These are phyloP conservation scores for Trichoderma harzianum DNA, from an alignment of 2,329 filamentous ascomycete genomes.

Conservation along the genomic window DNA sequence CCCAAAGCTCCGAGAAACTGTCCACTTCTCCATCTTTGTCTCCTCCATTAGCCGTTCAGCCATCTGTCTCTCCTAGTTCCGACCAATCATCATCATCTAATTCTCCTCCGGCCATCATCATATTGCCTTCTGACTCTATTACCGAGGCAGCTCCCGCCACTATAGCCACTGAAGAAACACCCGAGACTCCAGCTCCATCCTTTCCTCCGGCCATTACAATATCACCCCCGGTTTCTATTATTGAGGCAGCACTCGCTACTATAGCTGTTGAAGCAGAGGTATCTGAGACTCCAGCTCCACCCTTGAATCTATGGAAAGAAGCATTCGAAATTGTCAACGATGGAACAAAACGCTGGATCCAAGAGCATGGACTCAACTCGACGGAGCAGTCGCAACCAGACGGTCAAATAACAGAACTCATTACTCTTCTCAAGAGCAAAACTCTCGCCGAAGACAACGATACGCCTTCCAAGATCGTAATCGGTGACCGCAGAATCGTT, in stretches of 20 bases:
- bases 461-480: neutral
- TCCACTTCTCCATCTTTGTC: neutral
- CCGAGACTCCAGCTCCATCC: neutral
- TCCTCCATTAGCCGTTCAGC: neutral
- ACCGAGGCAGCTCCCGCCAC: neutral
- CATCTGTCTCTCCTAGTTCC: neutral
- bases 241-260: too few relatives aligned
- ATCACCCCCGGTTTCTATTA: neutral
- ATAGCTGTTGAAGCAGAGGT: neutral
- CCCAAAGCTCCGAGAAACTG: neutral
- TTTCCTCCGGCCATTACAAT: neutral
- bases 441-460: neutral
- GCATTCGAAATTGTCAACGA: neutral
- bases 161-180: neutral
- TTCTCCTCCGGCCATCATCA: neutral
- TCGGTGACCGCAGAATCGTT: neutral
- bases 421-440: neutral
- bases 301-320: neutral
- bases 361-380: neutral
- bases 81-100: neutral
- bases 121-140: neutral
- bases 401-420: neutral
- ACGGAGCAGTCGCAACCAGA: neutral
- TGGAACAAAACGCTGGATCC: constrained; percentile 9
- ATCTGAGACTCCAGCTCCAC: neutral